Evolutionary conservation across 2,329 filamentous ascomycete genomes (phyloP), one percentile per base, ranked within the genome.

Genomic region (Neonectria coccinea): DNA sequence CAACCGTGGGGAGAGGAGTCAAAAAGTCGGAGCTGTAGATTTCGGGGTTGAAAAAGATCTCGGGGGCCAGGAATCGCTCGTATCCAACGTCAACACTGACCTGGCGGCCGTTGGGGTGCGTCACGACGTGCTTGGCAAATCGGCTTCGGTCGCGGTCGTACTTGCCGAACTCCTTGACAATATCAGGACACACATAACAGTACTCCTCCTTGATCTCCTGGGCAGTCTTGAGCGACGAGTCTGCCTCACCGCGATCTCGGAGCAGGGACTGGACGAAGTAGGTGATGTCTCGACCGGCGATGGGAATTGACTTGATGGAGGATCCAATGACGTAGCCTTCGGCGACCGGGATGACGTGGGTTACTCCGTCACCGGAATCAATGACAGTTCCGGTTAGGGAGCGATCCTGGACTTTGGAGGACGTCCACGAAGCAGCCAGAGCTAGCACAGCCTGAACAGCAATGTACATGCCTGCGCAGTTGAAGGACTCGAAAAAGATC

Each of bases 401-500:
- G 72, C 96, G 90, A 76, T 99, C 96, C 52, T 95, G 94, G 16
- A 98, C 95, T 84, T 98, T 99, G 57, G 94, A 97, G 53, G 94
- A 97, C 29, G 96, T 99, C 96, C 96, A 99, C 9, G 96, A 98
- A 20, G 97, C 96, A 48, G 96, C 96, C 50, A 99, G 88, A 16
- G 97, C 96, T 60, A 99, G 90, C 22, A 99, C 96, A 33, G 96
- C 96, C 82, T 99, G 96, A 14, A 99, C 96, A 51, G 96, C 96
- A 78, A 99, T 99, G 82, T 99, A 99, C 70, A 99, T 90, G 82
- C 96, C 96, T 63, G 96, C 95, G 80, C 96, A 98, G 84, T 99
- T 99, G 86, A 99, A 99, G 4, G 96, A 98, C 79, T 99, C 96
- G 83, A 99, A 99, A 89, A 99, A 97, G 82, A 99, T 99, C 80